Evolutionary conservation across 129 eudicot genomes (phyloP).

Genomic region (Escallonia rubra): DNA sequence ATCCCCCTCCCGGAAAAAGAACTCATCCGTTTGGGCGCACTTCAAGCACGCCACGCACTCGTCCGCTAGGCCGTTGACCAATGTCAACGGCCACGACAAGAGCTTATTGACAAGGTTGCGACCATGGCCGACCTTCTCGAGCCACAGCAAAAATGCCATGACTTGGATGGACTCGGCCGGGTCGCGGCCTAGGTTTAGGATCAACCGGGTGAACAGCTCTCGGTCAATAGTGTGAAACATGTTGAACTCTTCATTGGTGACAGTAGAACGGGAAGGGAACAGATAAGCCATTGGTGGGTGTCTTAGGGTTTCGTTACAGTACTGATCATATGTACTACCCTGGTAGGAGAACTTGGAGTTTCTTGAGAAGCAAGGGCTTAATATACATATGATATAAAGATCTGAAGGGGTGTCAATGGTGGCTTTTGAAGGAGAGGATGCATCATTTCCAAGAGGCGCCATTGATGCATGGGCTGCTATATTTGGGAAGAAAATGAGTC

Average conservation of each 20-base stretch:
- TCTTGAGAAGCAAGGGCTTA: no score
- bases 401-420: neutral
- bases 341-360: neutral
- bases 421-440: neutral
- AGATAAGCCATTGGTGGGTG: neutral
- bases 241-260: conserved; percentile 14
- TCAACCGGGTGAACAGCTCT: conserved; percentile 15
- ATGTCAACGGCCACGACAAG: neutral
- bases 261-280: neutral
- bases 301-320: neutral
- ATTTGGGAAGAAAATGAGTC: no score
- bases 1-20: neutral
- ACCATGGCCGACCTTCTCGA: conserved; percentile 14
- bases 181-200: conserved; percentile 9
- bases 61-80: conserved; percentile 12
- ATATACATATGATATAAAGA: neutral
- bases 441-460: neutral
- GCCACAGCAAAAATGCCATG: conserved; percentile 32
- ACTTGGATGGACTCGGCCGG: conserved; percentile 17
- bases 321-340: no score
- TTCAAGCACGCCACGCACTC: conserved; percentile 22
- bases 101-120: conserved; percentile 5
- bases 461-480: neutral
- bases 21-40: neutral
- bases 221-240: conserved; percentile 23